phyloP scores from a whole-genome alignment of 495 filamentous ascomycete species.

The Xylaria flabelliformis region DNA sequence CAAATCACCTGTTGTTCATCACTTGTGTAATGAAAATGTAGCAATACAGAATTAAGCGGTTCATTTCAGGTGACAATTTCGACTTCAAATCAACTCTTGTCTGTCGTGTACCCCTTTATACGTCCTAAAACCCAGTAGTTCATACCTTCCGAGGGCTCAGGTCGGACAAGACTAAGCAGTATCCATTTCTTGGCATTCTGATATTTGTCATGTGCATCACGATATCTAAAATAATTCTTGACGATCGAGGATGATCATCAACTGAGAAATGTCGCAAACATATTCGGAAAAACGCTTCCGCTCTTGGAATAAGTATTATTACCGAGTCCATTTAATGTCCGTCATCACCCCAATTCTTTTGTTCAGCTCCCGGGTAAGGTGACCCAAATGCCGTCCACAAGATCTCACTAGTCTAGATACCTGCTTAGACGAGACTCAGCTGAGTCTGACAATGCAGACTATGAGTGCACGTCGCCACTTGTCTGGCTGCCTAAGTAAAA shows the following conservation, averaged over 20 bases:
- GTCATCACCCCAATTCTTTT: background rate
- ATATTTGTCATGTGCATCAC: slow-evolving; percentile 19
- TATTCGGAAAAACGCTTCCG: background rate
- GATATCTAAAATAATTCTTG: background rate
- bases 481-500: background rate
- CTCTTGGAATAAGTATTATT: background rate
- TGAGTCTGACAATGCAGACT: background rate
- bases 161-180: background rate
- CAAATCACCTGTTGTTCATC: background rate
- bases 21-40: background rate
- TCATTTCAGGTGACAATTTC: background rate
- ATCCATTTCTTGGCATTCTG: slow-evolving; percentile 2
- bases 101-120: background rate
- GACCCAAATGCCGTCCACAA: background rate
- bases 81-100: background rate
- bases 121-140: background rate
- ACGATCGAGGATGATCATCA: background rate
- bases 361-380: background rate
- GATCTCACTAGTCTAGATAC: background rate
- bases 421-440: slow-evolving; percentile 4
- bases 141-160: background rate
- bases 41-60: background rate
- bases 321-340: background rate
- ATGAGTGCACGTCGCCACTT: background rate
- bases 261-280: background rate